phyloP scores from a whole-genome alignment of 1,284 basidiomycete species.

The Earliella scabrosa region DNA sequence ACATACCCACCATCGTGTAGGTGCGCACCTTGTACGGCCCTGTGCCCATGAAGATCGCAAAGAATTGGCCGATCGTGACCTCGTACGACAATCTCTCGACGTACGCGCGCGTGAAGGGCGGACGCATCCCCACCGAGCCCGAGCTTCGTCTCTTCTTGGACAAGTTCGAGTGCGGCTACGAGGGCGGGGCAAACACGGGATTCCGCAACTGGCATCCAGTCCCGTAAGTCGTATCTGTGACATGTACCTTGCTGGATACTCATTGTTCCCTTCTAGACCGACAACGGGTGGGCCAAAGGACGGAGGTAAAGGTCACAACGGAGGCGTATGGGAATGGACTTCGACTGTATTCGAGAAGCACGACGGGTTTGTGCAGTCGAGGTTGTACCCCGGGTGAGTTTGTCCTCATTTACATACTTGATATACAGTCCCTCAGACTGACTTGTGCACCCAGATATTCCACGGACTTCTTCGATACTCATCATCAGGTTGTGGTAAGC shows the following conservation, averaged over 20 bases:
- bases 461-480: slow-evolving; percentile 87
- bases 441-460: slow-evolving; percentile 62
- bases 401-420: not conserved
- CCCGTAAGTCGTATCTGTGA: slow-evolving; percentile 60
- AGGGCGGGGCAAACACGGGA: slow-evolving; percentile 81
- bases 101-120: slow-evolving; percentile 86
- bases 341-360: slow-evolving; percentile 74
- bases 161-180: slow-evolving; percentile 69
- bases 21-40: slow-evolving; percentile 91
- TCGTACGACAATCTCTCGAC: slow-evolving; percentile 80
- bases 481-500: slow-evolving; percentile 84
- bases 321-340: slow-evolving; percentile 99
- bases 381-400: slow-evolving; percentile 80
- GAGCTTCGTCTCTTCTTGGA: slow-evolving; percentile 85
- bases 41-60: slow-evolving; percentile 75
- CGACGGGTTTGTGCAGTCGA: slow-evolving; percentile 78
- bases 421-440: slow-evolving; percentile 5
- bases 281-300: slow-evolving; percentile 57
- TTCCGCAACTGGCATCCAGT: slow-evolving; percentile 95
- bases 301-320: slow-evolving; percentile 76
- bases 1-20: slow-evolving; percentile 32
- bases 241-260: not conserved
- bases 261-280: slow-evolving; percentile 45
- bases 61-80: slow-evolving; percentile 87
- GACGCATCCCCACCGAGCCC: slow-evolving; percentile 88